These are phyloP conservation scores for Nyctanthes arbortristis DNA, from an alignment of 257 asterid species.

Conservation along the genomic window DNA sequence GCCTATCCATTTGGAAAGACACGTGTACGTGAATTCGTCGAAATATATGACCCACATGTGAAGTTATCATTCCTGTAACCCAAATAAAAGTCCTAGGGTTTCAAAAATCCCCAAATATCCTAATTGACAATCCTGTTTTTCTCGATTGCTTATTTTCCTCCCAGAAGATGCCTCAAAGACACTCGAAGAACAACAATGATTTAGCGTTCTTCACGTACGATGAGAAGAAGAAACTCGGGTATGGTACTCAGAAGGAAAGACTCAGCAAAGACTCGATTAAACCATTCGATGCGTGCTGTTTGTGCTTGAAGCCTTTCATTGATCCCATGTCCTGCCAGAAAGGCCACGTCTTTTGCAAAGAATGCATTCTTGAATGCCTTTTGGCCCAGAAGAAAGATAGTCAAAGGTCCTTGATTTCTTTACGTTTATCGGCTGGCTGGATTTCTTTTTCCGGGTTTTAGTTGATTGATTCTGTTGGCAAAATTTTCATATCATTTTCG, in stretches of 20 bases:
- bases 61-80: background rate
- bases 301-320: too few relatives aligned
- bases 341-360: too few relatives aligned
- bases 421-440: background rate
- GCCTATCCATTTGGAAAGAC: too few relatives aligned
- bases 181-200: constrained; percentile 97
- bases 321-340: too few relatives aligned
- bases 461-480: background rate
- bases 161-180: constrained; percentile 86
- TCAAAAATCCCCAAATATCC: background rate
- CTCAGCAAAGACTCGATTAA: constrained; percentile 87
- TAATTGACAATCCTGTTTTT: background rate
- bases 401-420: constrained; percentile 44
- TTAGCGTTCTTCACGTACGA: constrained; percentile 93
- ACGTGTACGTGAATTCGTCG: background rate
- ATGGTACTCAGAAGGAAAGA: constrained; percentile 95
- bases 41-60: background rate
- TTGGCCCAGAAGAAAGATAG: constrained; percentile 89
- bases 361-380: too few relatives aligned
- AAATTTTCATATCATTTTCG: background rate
- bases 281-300: constrained; percentile 35
- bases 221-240: constrained; percentile 96
- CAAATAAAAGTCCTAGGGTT: background rate
- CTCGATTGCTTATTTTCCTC: background rate
- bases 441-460: background rate